Base-by-base conservation (phyloP, 495 filamentous ascomycete species). In the Neurospora sp. region DNA sequence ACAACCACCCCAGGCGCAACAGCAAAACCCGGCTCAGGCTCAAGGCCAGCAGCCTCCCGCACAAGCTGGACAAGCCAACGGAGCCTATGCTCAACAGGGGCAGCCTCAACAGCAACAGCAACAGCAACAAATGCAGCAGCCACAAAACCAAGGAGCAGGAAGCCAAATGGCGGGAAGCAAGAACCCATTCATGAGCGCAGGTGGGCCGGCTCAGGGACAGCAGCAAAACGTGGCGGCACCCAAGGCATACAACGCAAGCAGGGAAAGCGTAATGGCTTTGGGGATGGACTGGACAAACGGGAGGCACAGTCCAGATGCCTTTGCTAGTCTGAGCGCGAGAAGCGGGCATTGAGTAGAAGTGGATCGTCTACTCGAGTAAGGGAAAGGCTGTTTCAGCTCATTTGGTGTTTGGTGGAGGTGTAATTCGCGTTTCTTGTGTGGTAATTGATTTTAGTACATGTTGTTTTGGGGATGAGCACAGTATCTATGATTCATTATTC, bases 231-330 rank as follows among this genome's bases (percentile, higher is more conserved):
- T 37, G 40, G 41, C 73, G 60, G 40, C 77, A 72, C 75, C 73
- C 60, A 73, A 80, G 72, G 71, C 78, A 70, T 80, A 87, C 49
- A 93, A 97, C 77, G 89, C 91, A 75, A 98, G 93, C 81, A 90
- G 96, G 75, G 96, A 96, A 77, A 98, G 95, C 77, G 91, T 96
- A 73, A 93, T 97, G 80, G 92, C 84, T 73, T 84, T 81, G 75
- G 90, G 89, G 76, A 54, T 90, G 90, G 84, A 91, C 86, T 87
- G 85, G 84, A 90, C 87, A 46, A 89, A 88, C 75, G 95, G 95
- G 10, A 87, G 95, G 62, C 94, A 98, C 81, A 97, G 94, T 77
- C 96, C 96, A 20, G 96, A 99, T 84, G 95, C 96, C 39, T 99
- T 98, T 88, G 91, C 94, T n/a, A 95, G 92, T 77, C 84, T 99